phyloP scores from a whole-genome alignment of 176 grass and related monocot species.

The Eremochloa ophiuroides region DNA sequence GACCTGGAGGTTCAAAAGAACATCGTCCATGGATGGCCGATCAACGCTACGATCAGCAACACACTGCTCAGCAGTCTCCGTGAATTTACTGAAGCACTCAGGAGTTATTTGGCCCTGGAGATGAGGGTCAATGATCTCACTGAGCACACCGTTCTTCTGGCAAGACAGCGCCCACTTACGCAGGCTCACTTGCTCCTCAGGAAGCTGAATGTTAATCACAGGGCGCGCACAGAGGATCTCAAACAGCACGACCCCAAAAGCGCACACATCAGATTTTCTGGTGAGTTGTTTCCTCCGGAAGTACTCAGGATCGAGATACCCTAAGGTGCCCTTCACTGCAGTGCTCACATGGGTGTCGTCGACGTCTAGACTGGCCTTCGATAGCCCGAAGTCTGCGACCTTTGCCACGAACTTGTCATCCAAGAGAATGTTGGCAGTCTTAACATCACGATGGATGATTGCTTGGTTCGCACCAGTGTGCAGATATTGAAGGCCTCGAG shows the following conservation, averaged over 20 bases:
- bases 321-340: conserved; percentile 19
- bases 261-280: conserved; percentile 41
- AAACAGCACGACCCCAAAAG: conserved; percentile 36
- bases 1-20: conserved; percentile 18
- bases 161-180: conserved; percentile 22
- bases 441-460: conserved; percentile 23
- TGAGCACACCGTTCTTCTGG: neutral
- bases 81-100: conserved; percentile 23
- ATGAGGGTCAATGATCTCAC: conserved; percentile 19
- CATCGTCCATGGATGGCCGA: conserved; percentile 37
- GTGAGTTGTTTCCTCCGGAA: conserved; percentile 24
- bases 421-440: conserved; percentile 21
- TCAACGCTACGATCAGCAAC: conserved; percentile 9
- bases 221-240: conserved; percentile 28
- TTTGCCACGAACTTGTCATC: conserved; percentile 14
- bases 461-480: neutral
- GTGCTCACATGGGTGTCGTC: conserved; percentile 40
- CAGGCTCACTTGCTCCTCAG: conserved; percentile 25
- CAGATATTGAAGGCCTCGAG: conserved; percentile 14
- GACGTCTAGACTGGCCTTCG: neutral
- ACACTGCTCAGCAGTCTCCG: conserved; percentile 30
- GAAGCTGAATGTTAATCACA: neutral
- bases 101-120: conserved; percentile 6
- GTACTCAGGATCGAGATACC: conserved; percentile 47
- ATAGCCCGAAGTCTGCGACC: conserved; percentile 32